A percentile compares a stretch with the other conserved stretches of the same genome.
phyloP scores from a whole-genome alignment of 257 asterid species.

The Solanum chmielewskii region DNA sequence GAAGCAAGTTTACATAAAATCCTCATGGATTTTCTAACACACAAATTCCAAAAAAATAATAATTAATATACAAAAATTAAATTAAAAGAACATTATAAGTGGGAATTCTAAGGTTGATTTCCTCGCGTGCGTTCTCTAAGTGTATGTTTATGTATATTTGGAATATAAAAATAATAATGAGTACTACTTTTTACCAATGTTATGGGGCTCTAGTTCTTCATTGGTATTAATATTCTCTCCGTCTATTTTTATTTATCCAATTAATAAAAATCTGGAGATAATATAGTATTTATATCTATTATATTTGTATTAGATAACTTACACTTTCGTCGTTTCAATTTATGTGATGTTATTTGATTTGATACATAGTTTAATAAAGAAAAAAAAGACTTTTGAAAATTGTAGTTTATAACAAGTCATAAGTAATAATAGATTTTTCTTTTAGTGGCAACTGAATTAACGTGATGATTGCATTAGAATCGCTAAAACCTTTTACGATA shows the following conservation, averaged over 20 bases:
- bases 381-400: no score
- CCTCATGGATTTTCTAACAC: slow-evolving; percentile 57
- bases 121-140: slow-evolving; percentile 39
- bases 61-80: background rate
- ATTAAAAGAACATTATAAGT: background rate
- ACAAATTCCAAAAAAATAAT: background rate
- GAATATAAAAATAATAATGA: background rate
- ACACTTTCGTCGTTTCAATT: no score
- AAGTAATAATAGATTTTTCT: no score
- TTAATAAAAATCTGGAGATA: no score
- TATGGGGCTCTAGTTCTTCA: background rate
- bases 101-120: slow-evolving; percentile 47
- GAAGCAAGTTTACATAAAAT: slow-evolving; percentile 18
- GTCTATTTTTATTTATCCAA: background rate
- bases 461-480: background rate
- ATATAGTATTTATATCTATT: no score
- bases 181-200: background rate
- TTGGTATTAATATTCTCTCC: background rate
- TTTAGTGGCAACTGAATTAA: background rate
- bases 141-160: background rate
- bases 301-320: background rate
- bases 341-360: background rate
- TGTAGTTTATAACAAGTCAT: no score
- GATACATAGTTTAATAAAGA: no score
- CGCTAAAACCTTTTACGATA: no score